A percentile compares a stretch with the other conserved stretches of the same genome.
Evolutionary conservation across 305 asterid species (phyloP).

Genomic region (Fraxinus nigra): DNA sequence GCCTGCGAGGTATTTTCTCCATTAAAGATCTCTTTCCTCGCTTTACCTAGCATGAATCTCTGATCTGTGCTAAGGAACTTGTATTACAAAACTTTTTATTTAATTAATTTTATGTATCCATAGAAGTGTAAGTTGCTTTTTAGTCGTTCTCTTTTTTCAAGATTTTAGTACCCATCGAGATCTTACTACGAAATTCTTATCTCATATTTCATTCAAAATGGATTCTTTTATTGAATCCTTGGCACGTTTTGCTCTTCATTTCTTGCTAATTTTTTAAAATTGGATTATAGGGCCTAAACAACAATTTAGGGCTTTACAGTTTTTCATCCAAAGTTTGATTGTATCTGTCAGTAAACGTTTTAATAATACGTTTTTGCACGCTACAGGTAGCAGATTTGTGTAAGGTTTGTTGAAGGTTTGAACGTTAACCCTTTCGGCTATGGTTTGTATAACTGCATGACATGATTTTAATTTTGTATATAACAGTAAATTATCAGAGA

Average conservation of each 20-base stretch:
- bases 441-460: conserved; percentile 13
- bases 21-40: neutral
- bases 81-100: neutral
- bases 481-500: neutral
- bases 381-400: conserved; percentile 30
- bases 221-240: neutral
- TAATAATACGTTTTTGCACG: conserved; percentile 27
- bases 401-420: conserved; percentile 8
- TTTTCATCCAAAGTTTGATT: conserved; percentile 3
- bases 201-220: neutral
- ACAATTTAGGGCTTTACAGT: conserved; percentile 33
- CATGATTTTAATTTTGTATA: conserved; percentile 14
- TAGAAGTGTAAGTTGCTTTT: neutral
- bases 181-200: neutral
- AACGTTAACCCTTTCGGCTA: conserved; percentile 2
- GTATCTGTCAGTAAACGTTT: conserved; percentile 5
- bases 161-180: neutral
- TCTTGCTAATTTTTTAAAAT: neutral
- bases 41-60: neutral
- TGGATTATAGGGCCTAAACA: conserved; percentile 24
- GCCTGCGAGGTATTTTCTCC: neutral
- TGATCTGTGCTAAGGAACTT: neutral
- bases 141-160: neutral
- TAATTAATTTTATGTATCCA: neutral
- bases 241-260: neutral